phyloP scores from a whole-genome alignment of 2,329 filamentous ascomycete species.

The Aureobasidium subglaciale region DNA sequence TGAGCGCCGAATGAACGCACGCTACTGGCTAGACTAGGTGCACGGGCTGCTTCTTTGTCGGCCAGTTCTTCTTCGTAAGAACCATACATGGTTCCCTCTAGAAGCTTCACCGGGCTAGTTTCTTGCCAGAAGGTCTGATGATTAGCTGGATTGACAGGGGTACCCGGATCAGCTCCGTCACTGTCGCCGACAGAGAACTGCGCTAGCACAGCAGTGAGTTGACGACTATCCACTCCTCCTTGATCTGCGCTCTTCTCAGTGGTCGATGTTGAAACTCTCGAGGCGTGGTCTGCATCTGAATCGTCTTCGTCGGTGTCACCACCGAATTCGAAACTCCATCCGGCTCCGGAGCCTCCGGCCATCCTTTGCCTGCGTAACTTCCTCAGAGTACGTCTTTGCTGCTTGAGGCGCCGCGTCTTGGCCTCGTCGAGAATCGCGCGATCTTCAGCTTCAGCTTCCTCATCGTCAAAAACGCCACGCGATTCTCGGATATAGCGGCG shows the following conservation, averaged over 20 bases:
- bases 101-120: slow-evolving; percentile 18
- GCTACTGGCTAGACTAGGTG: slow-evolving; percentile 75
- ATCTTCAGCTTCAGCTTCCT: slow-evolving; percentile 37
- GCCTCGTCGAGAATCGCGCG: slow-evolving; percentile 36
- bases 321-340: slow-evolving; percentile 83
- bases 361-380: slow-evolving; percentile 30
- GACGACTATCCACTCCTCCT: slow-evolving; percentile 3
- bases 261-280: slow-evolving; percentile 31
- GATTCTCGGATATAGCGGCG: slow-evolving; percentile 69
- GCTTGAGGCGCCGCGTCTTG: slow-evolving; percentile 51
- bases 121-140: slow-evolving; percentile 3
- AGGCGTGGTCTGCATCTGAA: slow-evolving; percentile 30
- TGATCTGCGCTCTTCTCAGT: slow-evolving; percentile 13
- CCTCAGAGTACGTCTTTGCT: slow-evolving; percentile 33
- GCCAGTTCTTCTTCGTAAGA: slow-evolving; percentile 48
- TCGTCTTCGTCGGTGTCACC: slow-evolving; percentile 50
- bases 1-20: slow-evolving; percentile 25
- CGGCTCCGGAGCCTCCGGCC: slow-evolving; percentile 38
- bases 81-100: slow-evolving; percentile 74
- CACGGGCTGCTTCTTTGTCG: slow-evolving; percentile 41
- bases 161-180: slow-evolving; percentile 13
- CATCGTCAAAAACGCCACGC: slow-evolving; percentile 38
- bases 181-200: background rate
- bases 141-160: slow-evolving; percentile 13
- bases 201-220: slow-evolving; percentile 8